These are phyloP conservation scores for Pilasporangium apinafurcum DNA, from an alignment of 352 stramenopile species.

Conservation along the genomic window DNA sequence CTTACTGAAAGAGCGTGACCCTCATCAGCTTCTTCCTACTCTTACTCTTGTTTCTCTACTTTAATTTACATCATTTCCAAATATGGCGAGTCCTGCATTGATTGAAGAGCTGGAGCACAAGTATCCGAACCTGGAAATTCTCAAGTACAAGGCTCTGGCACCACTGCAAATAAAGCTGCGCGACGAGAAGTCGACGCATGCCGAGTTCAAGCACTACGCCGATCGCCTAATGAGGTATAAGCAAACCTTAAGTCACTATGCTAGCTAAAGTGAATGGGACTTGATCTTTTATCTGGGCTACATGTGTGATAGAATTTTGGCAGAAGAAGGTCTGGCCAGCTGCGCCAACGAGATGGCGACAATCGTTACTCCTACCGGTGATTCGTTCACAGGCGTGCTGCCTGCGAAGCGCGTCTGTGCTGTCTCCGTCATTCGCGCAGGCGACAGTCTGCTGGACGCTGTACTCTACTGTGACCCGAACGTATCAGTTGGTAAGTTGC, in stretches of 20 bases:
- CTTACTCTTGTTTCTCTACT: slow-evolving; percentile 4
- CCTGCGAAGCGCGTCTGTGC: slow-evolving; percentile 74
- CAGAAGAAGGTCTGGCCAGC: slow-evolving; percentile 62
- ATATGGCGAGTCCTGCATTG: slow-evolving; percentile 36
- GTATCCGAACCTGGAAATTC: slow-evolving; percentile 59
- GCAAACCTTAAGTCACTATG: background rate
- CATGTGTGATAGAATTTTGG: slow-evolving; percentile 37
- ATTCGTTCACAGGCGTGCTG: slow-evolving; percentile 47
- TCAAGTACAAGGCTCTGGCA: slow-evolving; percentile 55
- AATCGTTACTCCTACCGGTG: slow-evolving; percentile 61
- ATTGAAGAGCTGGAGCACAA: slow-evolving; percentile 46
- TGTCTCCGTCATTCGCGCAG: slow-evolving; percentile 93
- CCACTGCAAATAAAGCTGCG: slow-evolving; percentile 71
- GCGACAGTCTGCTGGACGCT: slow-evolving; percentile 86
- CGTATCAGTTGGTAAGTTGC: slow-evolving; percentile 60
- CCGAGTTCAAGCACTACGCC: slow-evolving; percentile 75
- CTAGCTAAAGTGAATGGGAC: slow-evolving; percentile 1
- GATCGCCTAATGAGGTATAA: slow-evolving; percentile 71
- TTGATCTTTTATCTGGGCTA: background rate
- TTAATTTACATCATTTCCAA: slow-evolving; percentile 1
- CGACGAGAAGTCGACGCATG: slow-evolving; percentile 55
- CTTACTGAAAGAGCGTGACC: background rate
- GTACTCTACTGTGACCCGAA: slow-evolving; percentile 85
- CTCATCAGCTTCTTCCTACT: background rate
- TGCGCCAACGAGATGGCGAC: slow-evolving; percentile 50